A percentile compares a stretch with the other conserved stretches of the same genome.
Evolutionary conservation across 2,329 filamentous ascomycete species (phyloP).

Genomic region (Penicillium psychrosexuale): DNA sequence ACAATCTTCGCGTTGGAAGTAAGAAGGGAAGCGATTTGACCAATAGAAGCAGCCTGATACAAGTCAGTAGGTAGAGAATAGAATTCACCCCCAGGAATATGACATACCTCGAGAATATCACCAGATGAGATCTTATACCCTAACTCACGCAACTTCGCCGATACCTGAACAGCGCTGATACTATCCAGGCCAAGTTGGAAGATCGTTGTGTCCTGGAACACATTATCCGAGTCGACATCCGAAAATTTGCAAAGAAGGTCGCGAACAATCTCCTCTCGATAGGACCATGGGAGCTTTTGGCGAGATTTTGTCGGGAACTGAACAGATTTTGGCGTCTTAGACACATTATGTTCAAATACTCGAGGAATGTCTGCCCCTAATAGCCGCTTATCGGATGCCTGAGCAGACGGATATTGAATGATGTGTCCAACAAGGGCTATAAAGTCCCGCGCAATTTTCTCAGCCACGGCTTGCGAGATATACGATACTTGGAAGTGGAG

Average conservation of each 20-base stretch:
- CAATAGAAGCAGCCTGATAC: conserved; percentile 36
- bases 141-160: conserved; percentile 60
- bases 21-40: conserved; percentile 32
- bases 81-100: not conserved
- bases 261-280: conserved; percentile 54
- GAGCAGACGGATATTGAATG: conserved; percentile 30
- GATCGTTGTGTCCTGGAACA: conserved; percentile 66
- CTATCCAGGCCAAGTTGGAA: conserved; percentile 89
- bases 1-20: conserved; percentile 36
- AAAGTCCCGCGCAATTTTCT: conserved; percentile 30
- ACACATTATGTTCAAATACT: conserved; percentile 25
- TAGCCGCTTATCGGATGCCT: conserved; percentile 27
- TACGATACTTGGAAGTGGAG: conserved; percentile 57
- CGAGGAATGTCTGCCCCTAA: conserved; percentile 23
- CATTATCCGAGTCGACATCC: conserved; percentile 46
- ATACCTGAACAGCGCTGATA: conserved; percentile 78
- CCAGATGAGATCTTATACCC: conserved; percentile 61
- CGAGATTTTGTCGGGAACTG: conserved; percentile 5
- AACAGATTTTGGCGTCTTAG: not conserved
- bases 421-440: conserved; percentile 34
- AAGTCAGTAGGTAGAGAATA: conserved; percentile 12
- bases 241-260: conserved; percentile 59
- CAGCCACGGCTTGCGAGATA: conserved; percentile 21
- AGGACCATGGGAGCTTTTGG: conserved; percentile 45
- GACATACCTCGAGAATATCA: conserved; percentile 65